Conservation (phyloP, 163 green algal species). For the Scenedesmus sp. region DNA sequence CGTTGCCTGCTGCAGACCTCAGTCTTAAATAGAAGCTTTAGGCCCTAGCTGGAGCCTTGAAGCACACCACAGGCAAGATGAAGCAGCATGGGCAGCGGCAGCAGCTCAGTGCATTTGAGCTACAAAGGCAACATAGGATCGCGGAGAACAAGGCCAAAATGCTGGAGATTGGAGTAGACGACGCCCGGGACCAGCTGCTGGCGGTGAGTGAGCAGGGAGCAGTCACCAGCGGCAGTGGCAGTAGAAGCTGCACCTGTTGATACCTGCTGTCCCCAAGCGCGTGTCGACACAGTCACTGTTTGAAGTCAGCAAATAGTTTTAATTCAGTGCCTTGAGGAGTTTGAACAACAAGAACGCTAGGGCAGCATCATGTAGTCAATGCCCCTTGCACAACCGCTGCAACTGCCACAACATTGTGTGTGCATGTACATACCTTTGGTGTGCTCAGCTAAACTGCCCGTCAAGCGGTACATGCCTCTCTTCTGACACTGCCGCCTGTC, state of each 20-base stretch:
- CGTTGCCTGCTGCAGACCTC: not conserved
- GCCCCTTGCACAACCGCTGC: too few species aligned
- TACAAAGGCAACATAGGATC: constrained; percentile 2
- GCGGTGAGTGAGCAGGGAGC: not conserved
- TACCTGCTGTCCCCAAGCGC: not conserved
- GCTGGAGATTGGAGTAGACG: constrained; percentile 6
- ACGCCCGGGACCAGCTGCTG: not conserved
- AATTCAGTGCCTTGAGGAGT: not conserved
- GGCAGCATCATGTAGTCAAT: not conserved
- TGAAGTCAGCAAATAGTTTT: not conserved
- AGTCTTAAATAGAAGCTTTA: not conserved
- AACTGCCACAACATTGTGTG: too few species aligned
- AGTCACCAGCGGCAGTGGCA: not conserved
- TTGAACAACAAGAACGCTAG: not conserved
- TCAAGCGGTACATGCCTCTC: too few species aligned
- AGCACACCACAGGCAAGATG: not conserved
- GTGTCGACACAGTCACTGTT: not conserved
- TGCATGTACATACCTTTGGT: too few species aligned
- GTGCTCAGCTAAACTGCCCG: too few species aligned
- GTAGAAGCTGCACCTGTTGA: not conserved
- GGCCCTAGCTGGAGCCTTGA: not conserved
- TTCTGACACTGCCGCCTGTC: not conserved
- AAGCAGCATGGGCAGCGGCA: constrained; percentile 2
- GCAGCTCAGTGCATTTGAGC: constrained; percentile 7
- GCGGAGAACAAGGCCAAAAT: constrained; percentile 22